Evolutionary conservation across 495 filamentous ascomycete species (phyloP), one percentile per base, ranked within the genome.

Genomic region (Friedmanniomyces endolithicus): DNA sequence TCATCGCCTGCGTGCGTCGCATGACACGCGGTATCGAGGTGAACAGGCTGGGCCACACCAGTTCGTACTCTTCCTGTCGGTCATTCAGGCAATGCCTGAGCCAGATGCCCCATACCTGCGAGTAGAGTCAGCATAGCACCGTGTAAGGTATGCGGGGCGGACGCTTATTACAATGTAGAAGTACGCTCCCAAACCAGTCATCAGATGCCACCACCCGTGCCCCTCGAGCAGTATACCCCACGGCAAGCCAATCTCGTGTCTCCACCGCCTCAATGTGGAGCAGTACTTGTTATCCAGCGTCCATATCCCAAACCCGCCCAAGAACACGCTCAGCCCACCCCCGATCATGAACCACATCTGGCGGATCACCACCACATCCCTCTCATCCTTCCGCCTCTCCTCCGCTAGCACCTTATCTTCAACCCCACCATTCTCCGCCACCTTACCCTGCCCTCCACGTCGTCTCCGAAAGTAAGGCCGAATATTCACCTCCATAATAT

Each of bases 131-230:
- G 22, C 16, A 25, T 7, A 11, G 3, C 27, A 31, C 3, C 27
- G 27, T 48, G 17, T 35, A 11, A 11, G 2, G 2, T 6, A 33
- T 3, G 23, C 11, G 25, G 19, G 8, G 7, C 9, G 16, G 27
- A 7, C 2, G 14, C 11, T 6, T 43, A 44, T 33, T 31, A 45
- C 43, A 12, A 95, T 88, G 64, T 90, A 86, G 58, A 84, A 80
- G 66, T 94, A 94, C 44, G 86, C 90, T 62, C 84, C 80, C 23
- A 72, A 67, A 8, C 78, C 78, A 31, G 78, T 84, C 78, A 84
- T 79, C 9, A 83, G 61, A 65, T 85, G 82, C 90, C 92, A 98
- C 92, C 92, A 97, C 11, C 88, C 92, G 73, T 98, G 92, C 0
- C 88, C 90, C 69, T 97, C 92, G 1, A 95, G 71, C 11, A 96